Evolutionary conservation across 2,329 filamentous ascomycete species (phyloP), one percentile per base, ranked within the genome.

Genomic region (Claviceps fusiformis): DNA sequence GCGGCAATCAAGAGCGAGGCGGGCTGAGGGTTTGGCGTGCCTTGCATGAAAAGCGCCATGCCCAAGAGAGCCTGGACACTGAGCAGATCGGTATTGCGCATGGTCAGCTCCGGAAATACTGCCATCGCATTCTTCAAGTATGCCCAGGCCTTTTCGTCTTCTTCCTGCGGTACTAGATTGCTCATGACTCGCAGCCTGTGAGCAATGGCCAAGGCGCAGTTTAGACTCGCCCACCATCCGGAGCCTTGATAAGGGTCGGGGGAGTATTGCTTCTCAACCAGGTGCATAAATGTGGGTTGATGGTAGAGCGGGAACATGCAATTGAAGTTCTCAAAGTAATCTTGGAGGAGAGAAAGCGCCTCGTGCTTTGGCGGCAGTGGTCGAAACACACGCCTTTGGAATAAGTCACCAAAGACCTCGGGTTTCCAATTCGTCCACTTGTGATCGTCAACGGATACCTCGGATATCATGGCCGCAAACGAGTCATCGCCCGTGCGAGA

Each of bases 271-370:
- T 87, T 83, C 65, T 97, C 90, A 37, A 96, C 90, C 5, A 97
- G 76, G 66, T 96, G 91, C 89, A 97, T 97, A 66, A 98, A 98
- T 0, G 93, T 97, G 1, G 92, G 91, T 68, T 96, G 91, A 69
- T 98, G 93, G 65, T 95, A 98, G 4, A 98, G 76, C 6, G 93
- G 93, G 66, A 97, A 95, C 81, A 97, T 92, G 81, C 89, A 93
- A 74, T 98, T 98, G 78, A 98, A 97, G 71, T 96, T 96, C 65
- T 95, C 89, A 62, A 98, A 98, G 65, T 86, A 98, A 69, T 98
- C 93, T 69, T 87, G 89, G 58, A 96, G 81, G 43, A 97, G 74
- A 1, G 89, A 95, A 58, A 95, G 70, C 0, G 90, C 89, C 71
- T 96, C 91, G n/a, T 83, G 77, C 69, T 95, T 95, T 0, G 87